phyloP scores from a whole-genome alignment of 2,329 filamentous ascomycete species.

The Aureobasidium sp. region DNA sequence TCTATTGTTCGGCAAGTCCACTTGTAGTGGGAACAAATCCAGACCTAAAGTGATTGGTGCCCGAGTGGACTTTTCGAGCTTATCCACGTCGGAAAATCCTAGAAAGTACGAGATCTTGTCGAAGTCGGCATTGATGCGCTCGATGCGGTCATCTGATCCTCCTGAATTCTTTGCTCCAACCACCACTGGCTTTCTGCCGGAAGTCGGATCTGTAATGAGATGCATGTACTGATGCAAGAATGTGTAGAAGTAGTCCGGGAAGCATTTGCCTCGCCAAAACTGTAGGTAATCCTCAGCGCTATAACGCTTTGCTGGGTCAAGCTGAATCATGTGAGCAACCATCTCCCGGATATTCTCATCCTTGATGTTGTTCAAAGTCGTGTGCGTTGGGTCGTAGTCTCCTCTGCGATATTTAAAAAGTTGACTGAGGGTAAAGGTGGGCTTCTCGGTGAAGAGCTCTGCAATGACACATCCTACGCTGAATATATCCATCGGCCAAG shows the following conservation, averaged over 20 bases:
- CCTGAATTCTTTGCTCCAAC: constrained; percentile 65
- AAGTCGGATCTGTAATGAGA: constrained; percentile 82
- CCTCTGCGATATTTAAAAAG: constrained; percentile 89
- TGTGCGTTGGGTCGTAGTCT: constrained; percentile 81
- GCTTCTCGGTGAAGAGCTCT: constrained; percentile 87
- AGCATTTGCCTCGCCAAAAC: constrained; percentile 86
- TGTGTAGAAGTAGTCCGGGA: constrained; percentile 94
- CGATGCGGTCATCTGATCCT: constrained; percentile 88
- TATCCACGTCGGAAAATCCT: constrained; percentile 38
- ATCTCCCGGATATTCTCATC: constrained; percentile 82
- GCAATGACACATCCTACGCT: constrained; percentile 95
- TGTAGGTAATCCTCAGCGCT: constrained; percentile 90
- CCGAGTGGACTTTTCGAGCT: constrained; percentile 19
- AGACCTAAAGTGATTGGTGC: constrained; percentile 40
- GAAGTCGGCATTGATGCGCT: constrained; percentile 87
- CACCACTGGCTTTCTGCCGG: constrained; percentile 65
- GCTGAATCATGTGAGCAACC: constrained; percentile 91
- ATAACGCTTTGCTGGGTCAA: constrained; percentile 86
- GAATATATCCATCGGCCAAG: constrained; percentile 98
- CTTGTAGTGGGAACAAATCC: constrained; percentile 67
- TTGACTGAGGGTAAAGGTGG: constrained; percentile 96
- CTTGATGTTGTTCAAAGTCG: constrained; percentile 76
- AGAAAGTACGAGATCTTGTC: constrained; percentile 97
- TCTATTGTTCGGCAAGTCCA: constrained; percentile 81
- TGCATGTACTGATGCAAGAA: constrained; percentile 98